Percentiles rank a stretch among this genome's conserved stretches.
These are phyloP conservation scores for Epichloe festucae DNA, from an alignment of 2,329 filamentous ascomycete genomes.

Conservation along the genomic window DNA sequence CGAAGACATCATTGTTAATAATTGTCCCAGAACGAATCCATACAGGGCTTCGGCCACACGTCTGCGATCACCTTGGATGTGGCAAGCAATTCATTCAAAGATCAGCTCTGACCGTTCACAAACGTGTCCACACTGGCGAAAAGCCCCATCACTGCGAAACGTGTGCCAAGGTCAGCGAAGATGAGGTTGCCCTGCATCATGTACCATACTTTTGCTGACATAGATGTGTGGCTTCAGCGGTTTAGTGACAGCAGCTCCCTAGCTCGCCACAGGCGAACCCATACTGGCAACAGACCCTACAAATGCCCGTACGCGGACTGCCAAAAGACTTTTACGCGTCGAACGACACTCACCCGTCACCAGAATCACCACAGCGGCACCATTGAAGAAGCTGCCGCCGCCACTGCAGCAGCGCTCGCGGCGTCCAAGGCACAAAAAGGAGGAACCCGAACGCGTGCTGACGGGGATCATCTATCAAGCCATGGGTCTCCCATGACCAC, in stretches of 20 bases:
- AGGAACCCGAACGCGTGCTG: slow-evolving; percentile 43
- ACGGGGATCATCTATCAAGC: slow-evolving; percentile 58
- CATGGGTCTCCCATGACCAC: slow-evolving; percentile 66
- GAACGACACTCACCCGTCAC: slow-evolving; percentile 87
- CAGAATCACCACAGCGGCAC: slow-evolving; percentile 94
- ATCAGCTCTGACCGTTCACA: slow-evolving; percentile 88
- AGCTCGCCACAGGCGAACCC: slow-evolving; percentile 84
- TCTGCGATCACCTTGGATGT: slow-evolving; percentile 79
- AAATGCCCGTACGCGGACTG: slow-evolving; percentile 96
- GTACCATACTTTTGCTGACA: not conserved
- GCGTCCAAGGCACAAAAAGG: slow-evolving; percentile 27
- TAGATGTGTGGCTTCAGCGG: slow-evolving; percentile 40
- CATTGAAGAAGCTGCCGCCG: slow-evolving; percentile 81
- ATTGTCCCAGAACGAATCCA: slow-evolving; percentile 76
- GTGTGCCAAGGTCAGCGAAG: slow-evolving; percentile 70
- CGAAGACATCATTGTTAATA: not conserved
- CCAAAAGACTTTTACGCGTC: slow-evolving; percentile 94
- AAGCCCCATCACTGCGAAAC: slow-evolving; percentile 97
- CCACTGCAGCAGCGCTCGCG: slow-evolving; percentile 76
- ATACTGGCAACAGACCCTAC: slow-evolving; percentile 90
- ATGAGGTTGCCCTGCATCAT: not conserved
- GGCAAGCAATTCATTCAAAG: slow-evolving; percentile 96
- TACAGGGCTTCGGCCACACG: slow-evolving; percentile 78
- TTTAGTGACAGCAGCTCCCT: slow-evolving; percentile 96
- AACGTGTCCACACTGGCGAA: slow-evolving; percentile 91